Conservation (phyloP, 306 rosid genomes). For the Mimosa pudica region DNA sequence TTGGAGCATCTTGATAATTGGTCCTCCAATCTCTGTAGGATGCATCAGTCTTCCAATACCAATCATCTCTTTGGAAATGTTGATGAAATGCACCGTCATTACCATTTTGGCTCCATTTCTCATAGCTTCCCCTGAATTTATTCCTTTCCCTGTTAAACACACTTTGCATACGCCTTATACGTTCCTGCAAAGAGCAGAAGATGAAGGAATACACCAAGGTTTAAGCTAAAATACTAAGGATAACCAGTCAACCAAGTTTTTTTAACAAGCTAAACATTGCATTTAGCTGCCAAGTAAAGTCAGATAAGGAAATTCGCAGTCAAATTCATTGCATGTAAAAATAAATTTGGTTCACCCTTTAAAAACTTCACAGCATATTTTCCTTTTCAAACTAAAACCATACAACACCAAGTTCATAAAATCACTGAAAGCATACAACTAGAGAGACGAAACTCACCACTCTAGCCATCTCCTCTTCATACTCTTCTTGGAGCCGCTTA, state of each 20-base stretch:
- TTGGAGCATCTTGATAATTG: slow-evolving; percentile 67
- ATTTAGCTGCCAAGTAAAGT: slow-evolving; percentile 9
- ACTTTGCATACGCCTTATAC: slow-evolving; percentile 97
- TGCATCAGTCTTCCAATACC: slow-evolving; percentile 94
- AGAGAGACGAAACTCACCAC: slow-evolving; percentile 62
- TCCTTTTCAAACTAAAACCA: slow-evolving; percentile 20
- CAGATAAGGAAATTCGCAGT: slow-evolving; percentile 21
- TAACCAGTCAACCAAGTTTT: slow-evolving; percentile 12
- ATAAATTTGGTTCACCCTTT: slow-evolving; percentile 5
- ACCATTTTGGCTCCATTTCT: slow-evolving; percentile 83
- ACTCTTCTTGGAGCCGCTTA: slow-evolving; percentile 91
- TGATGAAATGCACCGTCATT: slow-evolving; percentile 58
- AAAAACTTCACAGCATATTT: background rate
- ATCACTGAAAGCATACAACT: background rate
- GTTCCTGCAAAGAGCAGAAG: slow-evolving; percentile 60
- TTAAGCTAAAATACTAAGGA: slow-evolving; percentile 21
- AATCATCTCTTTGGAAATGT: slow-evolving; percentile 88
- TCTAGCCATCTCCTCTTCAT: slow-evolving; percentile 96
- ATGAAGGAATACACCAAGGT: slow-evolving; percentile 24
- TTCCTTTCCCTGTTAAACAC: slow-evolving; percentile 97
- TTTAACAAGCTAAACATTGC: slow-evolving; percentile 15
- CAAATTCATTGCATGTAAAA: slow-evolving; percentile 22
- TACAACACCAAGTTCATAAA: background rate
- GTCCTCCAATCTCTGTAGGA: slow-evolving; percentile 65
- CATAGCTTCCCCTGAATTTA: slow-evolving; percentile 69